Conservation (phyloP, 108 stramenopile species). For the Skeletonema costatum region DNA sequence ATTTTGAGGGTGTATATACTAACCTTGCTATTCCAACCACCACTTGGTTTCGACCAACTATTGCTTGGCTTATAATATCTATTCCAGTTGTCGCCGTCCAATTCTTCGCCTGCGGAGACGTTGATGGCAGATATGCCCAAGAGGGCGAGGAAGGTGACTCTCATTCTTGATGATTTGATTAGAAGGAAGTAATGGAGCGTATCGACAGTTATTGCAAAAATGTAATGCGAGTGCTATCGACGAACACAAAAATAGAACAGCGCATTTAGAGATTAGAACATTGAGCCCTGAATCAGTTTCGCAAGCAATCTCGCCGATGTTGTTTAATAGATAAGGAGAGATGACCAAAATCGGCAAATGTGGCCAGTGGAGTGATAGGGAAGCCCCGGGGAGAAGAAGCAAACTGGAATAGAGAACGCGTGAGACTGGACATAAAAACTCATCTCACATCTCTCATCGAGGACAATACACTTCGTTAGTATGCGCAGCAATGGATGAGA, state of each 20-base stretch:
- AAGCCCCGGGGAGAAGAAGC: too few relatives aligned
- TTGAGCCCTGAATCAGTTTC: background rate
- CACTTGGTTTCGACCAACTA: background rate
- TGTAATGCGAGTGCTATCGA: too few relatives aligned
- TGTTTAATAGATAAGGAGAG: background rate
- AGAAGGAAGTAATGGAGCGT: background rate
- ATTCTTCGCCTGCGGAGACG: background rate
- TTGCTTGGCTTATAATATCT: background rate
- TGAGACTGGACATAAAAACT: too few relatives aligned
- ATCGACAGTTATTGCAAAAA: background rate
- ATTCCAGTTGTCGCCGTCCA: background rate
- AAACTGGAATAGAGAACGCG: too few relatives aligned
- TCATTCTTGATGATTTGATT: conserved; percentile 1
- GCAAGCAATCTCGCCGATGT: background rate
- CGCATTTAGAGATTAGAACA: background rate
- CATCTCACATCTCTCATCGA: too few relatives aligned
- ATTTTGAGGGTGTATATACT: background rate
- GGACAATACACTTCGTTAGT: too few relatives aligned
- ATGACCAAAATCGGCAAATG: background rate
- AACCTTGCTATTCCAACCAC: background rate
- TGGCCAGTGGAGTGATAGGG: too few relatives aligned
- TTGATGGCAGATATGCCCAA: background rate
- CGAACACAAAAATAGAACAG: too few relatives aligned
- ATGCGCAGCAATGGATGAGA: too few relatives aligned
- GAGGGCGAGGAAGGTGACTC: background rate